Evolutionary conservation across 129 eudicot genomes (phyloP).

Genomic region (Scalesia atractyloides): DNA sequence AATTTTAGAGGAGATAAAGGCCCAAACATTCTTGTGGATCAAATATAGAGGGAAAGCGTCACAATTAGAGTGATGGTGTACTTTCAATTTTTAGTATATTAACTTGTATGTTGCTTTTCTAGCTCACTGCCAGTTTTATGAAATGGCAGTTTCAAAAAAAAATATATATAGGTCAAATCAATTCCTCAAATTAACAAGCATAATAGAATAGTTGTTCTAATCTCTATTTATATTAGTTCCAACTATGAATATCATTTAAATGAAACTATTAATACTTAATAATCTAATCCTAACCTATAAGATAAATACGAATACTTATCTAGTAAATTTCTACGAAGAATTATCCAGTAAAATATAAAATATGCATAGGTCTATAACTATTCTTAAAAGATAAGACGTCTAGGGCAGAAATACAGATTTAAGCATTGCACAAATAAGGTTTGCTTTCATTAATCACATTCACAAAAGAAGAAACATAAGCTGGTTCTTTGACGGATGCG

Average conservation of each 20-base stretch:
- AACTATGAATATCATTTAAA: not conserved
- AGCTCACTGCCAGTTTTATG: too few relatives aligned
- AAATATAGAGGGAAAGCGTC: too few relatives aligned
- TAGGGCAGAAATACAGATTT: not conserved
- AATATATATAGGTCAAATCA: not conserved
- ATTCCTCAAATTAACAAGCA: not conserved
- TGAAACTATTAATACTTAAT: not conserved
- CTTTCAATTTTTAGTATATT: too few relatives aligned
- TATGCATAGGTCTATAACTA: not conserved
- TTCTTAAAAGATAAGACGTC: not conserved
- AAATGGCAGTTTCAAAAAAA: too few relatives aligned
- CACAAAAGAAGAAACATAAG: not conserved
- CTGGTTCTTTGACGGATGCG: not conserved
- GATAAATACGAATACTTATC: not conserved
- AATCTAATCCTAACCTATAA: not conserved
- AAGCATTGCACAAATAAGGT: constrained; percentile 9
- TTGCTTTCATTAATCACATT: not conserved
- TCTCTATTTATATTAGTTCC: not conserved
- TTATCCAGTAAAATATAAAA: too few relatives aligned
- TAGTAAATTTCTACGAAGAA: not conserved
- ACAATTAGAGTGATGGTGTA: too few relatives aligned
- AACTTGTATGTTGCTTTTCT: too few relatives aligned
- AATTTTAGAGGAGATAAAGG: too few relatives aligned
- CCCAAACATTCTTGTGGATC: too few relatives aligned
- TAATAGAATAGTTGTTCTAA: not conserved